Conservation (phyloP, 2,329 filamentous ascomycete species). For the Biscogniauxia mediterranea region DNA sequence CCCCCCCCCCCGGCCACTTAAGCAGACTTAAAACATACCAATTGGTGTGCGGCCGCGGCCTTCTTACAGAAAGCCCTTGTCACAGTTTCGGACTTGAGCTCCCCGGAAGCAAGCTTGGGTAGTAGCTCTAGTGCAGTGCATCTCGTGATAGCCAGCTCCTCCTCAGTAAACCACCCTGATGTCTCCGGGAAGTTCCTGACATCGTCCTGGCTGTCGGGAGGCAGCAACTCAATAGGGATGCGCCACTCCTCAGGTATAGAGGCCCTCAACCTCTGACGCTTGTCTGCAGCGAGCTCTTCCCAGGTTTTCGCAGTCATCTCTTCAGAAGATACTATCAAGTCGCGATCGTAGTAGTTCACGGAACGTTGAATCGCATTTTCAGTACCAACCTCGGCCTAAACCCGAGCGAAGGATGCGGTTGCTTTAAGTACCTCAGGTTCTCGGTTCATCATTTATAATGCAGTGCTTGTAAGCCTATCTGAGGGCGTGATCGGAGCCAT, state of each 20-base stretch:
- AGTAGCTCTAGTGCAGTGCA: constrained; percentile 34
- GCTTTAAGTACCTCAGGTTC: not conserved
- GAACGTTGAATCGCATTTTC: not conserved
- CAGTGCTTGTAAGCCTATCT: not conserved
- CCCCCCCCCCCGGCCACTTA: no score
- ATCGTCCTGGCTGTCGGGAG: constrained; percentile 52
- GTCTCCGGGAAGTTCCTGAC: constrained; percentile 54
- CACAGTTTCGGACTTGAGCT: constrained; percentile 36
- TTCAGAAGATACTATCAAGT: not conserved
- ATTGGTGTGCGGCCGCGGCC: constrained; percentile 38
- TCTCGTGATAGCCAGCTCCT: constrained; percentile 40
- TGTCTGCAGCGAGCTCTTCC: constrained; percentile 42
- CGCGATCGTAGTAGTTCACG: not conserved
- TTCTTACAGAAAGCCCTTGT: constrained; percentile 40
- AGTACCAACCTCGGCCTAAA: not conserved
- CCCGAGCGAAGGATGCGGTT: not conserved
- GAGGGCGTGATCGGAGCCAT: not conserved
- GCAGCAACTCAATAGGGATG: constrained; percentile 52
- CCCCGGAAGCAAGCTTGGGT: constrained; percentile 35
- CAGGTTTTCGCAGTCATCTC: constrained; percentile 32
- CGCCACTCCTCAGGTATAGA: constrained; percentile 59
- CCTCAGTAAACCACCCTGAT: constrained; percentile 58
- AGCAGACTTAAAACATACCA: constrained; percentile 23
- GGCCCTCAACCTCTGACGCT: constrained; percentile 40
- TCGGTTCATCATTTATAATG: not conserved